Base-by-base conservation (phyloP, 177 flowering plant species). In the Vitis hybrid region DNA sequence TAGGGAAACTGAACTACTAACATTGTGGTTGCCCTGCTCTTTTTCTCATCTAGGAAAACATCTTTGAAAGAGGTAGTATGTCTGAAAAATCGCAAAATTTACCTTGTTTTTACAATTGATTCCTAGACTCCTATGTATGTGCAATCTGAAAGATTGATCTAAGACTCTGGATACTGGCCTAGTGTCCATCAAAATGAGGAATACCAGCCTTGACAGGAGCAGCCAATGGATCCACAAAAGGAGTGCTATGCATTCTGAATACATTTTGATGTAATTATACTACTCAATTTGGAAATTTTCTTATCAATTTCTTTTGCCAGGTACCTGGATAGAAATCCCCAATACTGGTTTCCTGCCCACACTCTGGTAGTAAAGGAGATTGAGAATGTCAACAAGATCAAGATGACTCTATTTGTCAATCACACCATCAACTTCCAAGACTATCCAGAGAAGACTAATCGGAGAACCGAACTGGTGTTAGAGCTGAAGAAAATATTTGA, bases 381-480 rank as follows among this genome's bases (percentile, higher is more conserved):
- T 11, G 89, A 79, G 72, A 75, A 90, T 66, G 76, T 88, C 70
- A 81, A 86, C 71, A 82, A 85, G 83, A 69, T 90, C 24, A 84
- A 81, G 73, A 82, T 90, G 83, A 83, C 75, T 33, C 76, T 90
- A 1, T 80, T 44, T 54, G 68, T 84, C 2, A 83, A 59, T 54
- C 90, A 90, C 77, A 88, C 89, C 0, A 86, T 88, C 65, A 88
- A 82, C 75, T 86, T 81, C 56, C 94, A 89, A 73, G 82, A 86
- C n/a, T 76, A 1, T 14, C 73, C 54, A 9, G 92, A 90, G 76
- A 86, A 73, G 77, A 73, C 62, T 33, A 78, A 57, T 63, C 74
- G 92, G 17, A 82, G 84, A 71, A 66, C 85, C 7, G 84, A 82
- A 19, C 73, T 88, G 8, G 76, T 86, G 20, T 12, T 85, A 2